Percentiles rank a stretch among this genome's conserved stretches.
Evolutionary conservation across 2,329 filamentous ascomycete species (phyloP).

Genomic region (Helotiales sp.): DNA sequence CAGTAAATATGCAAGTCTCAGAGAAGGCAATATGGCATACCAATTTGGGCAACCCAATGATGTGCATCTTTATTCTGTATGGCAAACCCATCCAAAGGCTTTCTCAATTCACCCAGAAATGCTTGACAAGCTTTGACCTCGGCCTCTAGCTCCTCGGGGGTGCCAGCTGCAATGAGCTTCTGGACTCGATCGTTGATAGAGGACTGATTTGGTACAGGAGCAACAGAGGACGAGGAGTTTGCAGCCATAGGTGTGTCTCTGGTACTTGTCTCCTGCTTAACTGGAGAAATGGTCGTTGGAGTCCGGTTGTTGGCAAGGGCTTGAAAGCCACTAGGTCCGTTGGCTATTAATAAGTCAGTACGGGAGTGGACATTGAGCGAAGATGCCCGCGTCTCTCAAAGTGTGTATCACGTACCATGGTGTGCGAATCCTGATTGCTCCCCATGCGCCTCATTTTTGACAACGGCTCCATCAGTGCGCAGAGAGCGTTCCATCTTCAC

Average conservation of each 20-base stretch:
- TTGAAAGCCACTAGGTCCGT: neutral
- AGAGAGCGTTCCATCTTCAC: neutral
- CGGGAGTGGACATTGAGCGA: neutral
- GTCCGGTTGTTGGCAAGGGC: neutral
- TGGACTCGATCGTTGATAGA: slow-evolving; percentile 34
- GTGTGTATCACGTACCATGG: neutral
- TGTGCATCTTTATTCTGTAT: slow-evolving; percentile 29
- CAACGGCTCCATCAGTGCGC: neutral
- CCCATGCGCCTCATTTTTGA: slow-evolving; percentile 6
- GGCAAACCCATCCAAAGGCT: slow-evolving; percentile 27
- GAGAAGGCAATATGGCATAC: slow-evolving; percentile 5
- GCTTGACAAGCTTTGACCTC: slow-evolving; percentile 33
- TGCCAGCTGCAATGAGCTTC: slow-evolving; percentile 31
- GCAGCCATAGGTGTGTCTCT: neutral
- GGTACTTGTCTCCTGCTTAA: neutral
- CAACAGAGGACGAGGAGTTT: neutral
- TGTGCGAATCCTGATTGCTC: neutral
- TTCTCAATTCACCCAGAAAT: slow-evolving; percentile 36
- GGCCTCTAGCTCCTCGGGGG: slow-evolving; percentile 35
- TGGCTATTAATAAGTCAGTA: neutral
- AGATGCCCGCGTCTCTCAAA: neutral
- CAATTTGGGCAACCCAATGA: slow-evolving; percentile 39
- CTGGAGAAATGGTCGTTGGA: neutral
- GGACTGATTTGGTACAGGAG: slow-evolving; percentile 3
- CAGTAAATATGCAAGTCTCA: neutral